Evolutionary conservation across 148 eudicot species (phyloP).

Genomic region (Dysphania ambrosioides): DNA sequence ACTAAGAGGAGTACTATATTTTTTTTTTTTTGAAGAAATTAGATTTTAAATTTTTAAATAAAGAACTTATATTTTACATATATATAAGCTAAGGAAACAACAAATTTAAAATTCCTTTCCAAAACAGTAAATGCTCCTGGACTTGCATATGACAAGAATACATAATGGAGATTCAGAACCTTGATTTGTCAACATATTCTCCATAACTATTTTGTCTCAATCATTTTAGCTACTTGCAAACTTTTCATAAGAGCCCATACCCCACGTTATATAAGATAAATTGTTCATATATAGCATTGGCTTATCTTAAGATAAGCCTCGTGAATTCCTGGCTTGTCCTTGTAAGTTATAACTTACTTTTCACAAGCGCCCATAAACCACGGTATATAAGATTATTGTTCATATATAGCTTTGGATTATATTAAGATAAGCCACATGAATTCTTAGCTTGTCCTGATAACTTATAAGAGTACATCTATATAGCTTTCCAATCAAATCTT

Average conservation of each 20-base stretch:
- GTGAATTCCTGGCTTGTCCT: not conserved
- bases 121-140: not conserved
- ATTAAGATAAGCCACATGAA: conserved; percentile 10
- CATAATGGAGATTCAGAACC: not conserved
- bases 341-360: too few species aligned
- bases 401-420: too few species aligned
- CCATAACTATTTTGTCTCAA: conserved; percentile 9
- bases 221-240: not conserved
- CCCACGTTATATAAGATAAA: conserved; percentile 6
- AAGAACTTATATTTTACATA: too few species aligned
- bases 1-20: too few species aligned
- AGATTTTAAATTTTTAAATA: too few species aligned
- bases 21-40: too few species aligned
- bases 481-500: too few species aligned
- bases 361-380: too few species aligned
- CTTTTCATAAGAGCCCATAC: conserved; percentile 3
- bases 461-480: too few species aligned
- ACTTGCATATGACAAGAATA: too few species aligned
- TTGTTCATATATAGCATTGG: conserved; percentile 7
- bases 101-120: not conserved
- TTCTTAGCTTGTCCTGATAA: not conserved
- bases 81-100: too few species aligned
- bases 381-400: too few species aligned
- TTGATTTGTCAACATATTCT: conserved; percentile 4
- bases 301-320: conserved; percentile 5